Base-by-base conservation (phyloP, 2,329 filamentous ascomycete genomes). In the Pseudofabraea citricarpa region DNA sequence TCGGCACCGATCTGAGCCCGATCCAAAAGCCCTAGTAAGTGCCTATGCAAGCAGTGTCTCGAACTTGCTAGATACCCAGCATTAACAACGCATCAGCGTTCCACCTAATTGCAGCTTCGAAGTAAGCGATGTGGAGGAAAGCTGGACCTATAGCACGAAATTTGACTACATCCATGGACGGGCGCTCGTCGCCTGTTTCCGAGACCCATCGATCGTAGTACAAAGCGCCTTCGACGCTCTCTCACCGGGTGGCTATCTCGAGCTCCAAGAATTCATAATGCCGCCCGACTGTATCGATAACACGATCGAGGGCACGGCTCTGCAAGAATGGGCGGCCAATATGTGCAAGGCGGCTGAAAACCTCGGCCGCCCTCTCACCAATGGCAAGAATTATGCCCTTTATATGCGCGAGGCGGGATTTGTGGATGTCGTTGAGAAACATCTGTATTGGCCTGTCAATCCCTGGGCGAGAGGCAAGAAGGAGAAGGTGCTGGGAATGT, bases 351-450 rank as follows among this genome's bases (percentile, higher is more conserved):
- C 13, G 6, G 13, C 16, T 6, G 13, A 15, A 5, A 31, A 31
- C 5, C 27, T 31, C 4, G 27, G 27, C 27, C 13, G 16, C 6
- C 13, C 13, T 9, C 16, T 31, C 16, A 15, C 13, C 13, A 31
- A 31, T 12, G 27, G 13, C 13, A 31, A 31, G 27, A 15, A 31
- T 12, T 31, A 44, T n/a, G 35, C 35, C n/a, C 39, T 10, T 6
- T 44, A 20, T 13, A 44, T 44, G 42, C 18, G 36, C 15, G 42
- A 44, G 12, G 22, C 26, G n/a, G 42, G 42, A 9, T 44, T 44
- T 35, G 42, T 16, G 18, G 42, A 44, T 35, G 20, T 44, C 4
- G 22, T 27, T 23, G 42, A 44, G 42, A 44, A 29, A 22, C 33
- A 24, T 6, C 40, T 39, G 18, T 32, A 31, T 13, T 44, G 42